A percentile compares a stretch with the other conserved stretches of the same genome.
These are phyloP conservation scores for Ophiostoma novo-ulmi DNA, from an alignment of 2,329 filamentous ascomycete species.

Conservation along the genomic window DNA sequence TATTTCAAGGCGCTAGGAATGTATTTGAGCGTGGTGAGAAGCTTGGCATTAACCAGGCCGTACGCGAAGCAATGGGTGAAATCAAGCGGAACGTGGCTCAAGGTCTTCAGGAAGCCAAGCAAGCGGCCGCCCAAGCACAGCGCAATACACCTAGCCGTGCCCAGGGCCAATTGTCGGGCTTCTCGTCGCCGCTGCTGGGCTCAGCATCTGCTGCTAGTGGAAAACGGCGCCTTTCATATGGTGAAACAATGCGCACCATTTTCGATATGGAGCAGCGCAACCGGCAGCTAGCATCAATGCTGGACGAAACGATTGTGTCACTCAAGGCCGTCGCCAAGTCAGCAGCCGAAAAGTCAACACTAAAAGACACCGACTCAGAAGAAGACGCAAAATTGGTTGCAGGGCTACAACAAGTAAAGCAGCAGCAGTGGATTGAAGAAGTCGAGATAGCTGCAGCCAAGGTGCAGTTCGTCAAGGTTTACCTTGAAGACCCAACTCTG, in stretches of 20 bases:
- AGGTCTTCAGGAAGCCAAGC: conserved; percentile 55
- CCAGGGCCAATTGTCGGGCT: not conserved
- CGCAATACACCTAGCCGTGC: not conserved
- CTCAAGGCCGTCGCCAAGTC: conserved; percentile 56
- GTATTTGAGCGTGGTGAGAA: conserved; percentile 69
- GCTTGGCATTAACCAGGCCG: conserved; percentile 72
- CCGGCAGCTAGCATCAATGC: conserved; percentile 59
- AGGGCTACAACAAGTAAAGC: conserved; percentile 27
- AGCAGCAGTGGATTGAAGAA: conserved; percentile 46
- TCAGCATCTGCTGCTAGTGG: not conserved
- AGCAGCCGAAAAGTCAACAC: conserved; percentile 32
- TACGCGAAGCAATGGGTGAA: conserved; percentile 76
- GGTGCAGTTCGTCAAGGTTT: conserved; percentile 60
- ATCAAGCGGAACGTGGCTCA: conserved; percentile 71
- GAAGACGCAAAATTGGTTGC: not conserved
- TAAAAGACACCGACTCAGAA: not conserved
- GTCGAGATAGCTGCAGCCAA: conserved; percentile 58
- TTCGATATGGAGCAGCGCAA: conserved; percentile 53
- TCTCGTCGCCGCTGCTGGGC: not conserved
- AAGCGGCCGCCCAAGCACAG: conserved; percentile 33
- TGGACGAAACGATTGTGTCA: conserved; percentile 60
- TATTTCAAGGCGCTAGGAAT: conserved; percentile 71
- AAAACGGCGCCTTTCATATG: conserved; percentile 14
- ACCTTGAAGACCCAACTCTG: conserved; percentile 49
- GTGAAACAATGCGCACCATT: conserved; percentile 15